These are phyloP conservation scores for Verticillium klebahnii DNA, from an alignment of 2,329 filamentous ascomycete species.

Conservation along the genomic window DNA sequence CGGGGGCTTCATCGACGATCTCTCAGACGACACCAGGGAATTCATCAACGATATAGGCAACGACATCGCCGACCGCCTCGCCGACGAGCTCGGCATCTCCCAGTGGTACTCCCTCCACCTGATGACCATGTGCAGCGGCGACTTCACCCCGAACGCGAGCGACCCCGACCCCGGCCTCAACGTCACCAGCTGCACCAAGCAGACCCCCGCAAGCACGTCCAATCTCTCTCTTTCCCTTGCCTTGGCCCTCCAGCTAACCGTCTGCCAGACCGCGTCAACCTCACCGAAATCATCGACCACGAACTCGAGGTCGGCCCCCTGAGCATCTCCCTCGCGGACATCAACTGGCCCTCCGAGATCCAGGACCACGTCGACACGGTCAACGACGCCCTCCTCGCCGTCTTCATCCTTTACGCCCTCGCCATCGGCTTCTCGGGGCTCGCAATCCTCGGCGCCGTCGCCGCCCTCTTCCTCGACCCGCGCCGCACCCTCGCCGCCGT, in stretches of 20 bases:
- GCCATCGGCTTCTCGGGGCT: conserved; percentile 36
- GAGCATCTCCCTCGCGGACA: conserved; percentile 36
- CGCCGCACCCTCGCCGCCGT: conserved; percentile 19
- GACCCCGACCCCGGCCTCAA: conserved; percentile 30
- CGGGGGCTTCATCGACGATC: conserved; percentile 17
- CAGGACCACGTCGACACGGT: conserved; percentile 43
- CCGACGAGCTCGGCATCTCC: conserved; percentile 38
- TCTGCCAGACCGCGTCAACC: conserved; percentile 33
- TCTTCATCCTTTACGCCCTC: conserved; percentile 45
- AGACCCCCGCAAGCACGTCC: conserved; percentile 31
- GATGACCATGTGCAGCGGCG: conserved; percentile 41
- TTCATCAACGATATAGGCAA: conserved; percentile 34
- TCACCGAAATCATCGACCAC: conserved; percentile 40
- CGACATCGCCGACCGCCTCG: conserved; percentile 33
- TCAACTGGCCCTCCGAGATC: conserved; percentile 40
- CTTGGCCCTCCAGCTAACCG: background rate
- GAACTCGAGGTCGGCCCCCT: conserved; percentile 41
- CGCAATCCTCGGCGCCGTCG: conserved; percentile 33
- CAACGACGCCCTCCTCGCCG: conserved; percentile 41
- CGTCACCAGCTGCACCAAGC: conserved; percentile 38
- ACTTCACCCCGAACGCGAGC: conserved; percentile 39
- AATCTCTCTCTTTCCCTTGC: background rate
- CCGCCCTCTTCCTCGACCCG: conserved; percentile 26
- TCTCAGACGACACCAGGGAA: conserved; percentile 28
- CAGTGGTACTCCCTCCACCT: conserved; percentile 49